A percentile compares a stretch with the other conserved stretches of the same genome.
These are phyloP conservation scores for Grammothele lineata DNA, from an alignment of 768 basidiomycete species.

Conservation along the genomic window DNA sequence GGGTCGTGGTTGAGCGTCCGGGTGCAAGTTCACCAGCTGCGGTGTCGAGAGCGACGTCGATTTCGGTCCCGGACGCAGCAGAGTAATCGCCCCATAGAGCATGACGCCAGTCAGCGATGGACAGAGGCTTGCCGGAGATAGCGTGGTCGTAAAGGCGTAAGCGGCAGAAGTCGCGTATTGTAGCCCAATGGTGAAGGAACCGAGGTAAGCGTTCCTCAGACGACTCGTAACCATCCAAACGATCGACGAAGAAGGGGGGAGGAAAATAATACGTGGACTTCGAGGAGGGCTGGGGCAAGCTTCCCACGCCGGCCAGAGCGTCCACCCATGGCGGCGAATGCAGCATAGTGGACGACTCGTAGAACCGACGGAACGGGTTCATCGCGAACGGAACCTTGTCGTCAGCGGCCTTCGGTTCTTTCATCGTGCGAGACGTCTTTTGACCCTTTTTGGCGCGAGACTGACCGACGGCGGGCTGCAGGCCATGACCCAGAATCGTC, in stretches of 20 bases:
- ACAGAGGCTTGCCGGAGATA: background rate
- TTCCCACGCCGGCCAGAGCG: background rate
- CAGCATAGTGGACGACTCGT: background rate
- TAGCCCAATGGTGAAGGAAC: background rate
- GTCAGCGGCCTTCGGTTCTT: background rate
- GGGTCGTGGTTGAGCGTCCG: background rate
- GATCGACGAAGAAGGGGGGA: background rate
- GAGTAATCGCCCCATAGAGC: background rate
- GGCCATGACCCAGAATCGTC: background rate
- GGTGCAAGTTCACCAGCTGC: background rate
- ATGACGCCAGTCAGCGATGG: constrained; percentile 1
- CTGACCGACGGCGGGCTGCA: background rate
- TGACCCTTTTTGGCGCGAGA: background rate
- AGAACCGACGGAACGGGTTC: background rate
- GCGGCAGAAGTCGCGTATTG: background rate
- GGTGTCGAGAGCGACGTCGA: too few species aligned
- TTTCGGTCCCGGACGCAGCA: too few species aligned
- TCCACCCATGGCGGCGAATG: background rate
- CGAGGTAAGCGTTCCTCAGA: background rate
- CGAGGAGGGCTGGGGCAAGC: background rate
- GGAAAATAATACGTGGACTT: background rate
- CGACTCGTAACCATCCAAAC: background rate
- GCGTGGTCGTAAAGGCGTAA: background rate
- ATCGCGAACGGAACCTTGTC: background rate
- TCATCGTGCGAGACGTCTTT: background rate